These are phyloP conservation scores for Cytospora piceae DNA, from an alignment of 2,329 filamentous ascomycete species.

Conservation along the genomic window DNA sequence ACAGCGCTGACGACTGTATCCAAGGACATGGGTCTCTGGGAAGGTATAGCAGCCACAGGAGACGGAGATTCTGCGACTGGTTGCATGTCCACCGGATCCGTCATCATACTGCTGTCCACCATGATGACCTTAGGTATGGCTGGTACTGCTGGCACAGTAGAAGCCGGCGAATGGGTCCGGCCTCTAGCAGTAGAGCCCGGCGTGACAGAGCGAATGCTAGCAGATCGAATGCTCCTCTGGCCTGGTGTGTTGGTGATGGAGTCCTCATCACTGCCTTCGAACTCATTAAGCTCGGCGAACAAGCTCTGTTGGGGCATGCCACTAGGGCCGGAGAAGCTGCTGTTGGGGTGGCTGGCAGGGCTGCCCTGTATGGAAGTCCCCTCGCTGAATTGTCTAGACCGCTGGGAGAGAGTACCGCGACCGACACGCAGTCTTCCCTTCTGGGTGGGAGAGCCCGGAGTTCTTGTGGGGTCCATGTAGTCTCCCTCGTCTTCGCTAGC, in stretches of 20 bases:
- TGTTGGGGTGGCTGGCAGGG: slow-evolving; percentile 59
- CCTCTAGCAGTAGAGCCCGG: slow-evolving; percentile 51
- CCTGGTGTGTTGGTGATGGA: slow-evolving; percentile 63
- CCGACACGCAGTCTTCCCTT: slow-evolving; percentile 74
- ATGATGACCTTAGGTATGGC: slow-evolving; percentile 56
- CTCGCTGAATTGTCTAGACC: slow-evolving; percentile 64
- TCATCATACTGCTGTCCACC: slow-evolving; percentile 65
- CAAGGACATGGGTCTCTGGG: slow-evolving; percentile 49
- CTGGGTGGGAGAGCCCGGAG: slow-evolving; percentile 64
- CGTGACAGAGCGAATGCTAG: slow-evolving; percentile 50
- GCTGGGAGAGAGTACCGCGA: slow-evolving; percentile 62
- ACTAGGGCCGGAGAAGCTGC: slow-evolving; percentile 52
- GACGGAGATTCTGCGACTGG: slow-evolving; percentile 28
- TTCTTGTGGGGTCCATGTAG: slow-evolving; percentile 59
- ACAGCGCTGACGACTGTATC: slow-evolving; percentile 41
- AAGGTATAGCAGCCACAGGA: slow-evolving; percentile 40
- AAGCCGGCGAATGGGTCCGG: slow-evolving; percentile 47
- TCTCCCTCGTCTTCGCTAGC: slow-evolving; percentile 71
- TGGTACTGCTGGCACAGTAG: slow-evolving; percentile 48
- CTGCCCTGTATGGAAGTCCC: slow-evolving; percentile 62
- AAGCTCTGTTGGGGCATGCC: slow-evolving; percentile 70
- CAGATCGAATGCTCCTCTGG: slow-evolving; percentile 49
- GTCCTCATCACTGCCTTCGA: slow-evolving; percentile 76
- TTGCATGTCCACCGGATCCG: slow-evolving; percentile 55
- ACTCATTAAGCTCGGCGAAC: slow-evolving; percentile 85